Evolutionary conservation across 2,329 filamentous ascomycete genomes (phyloP), one percentile per base, ranked within the genome.

Genomic region (Annulohypoxylon truncatum): DNA sequence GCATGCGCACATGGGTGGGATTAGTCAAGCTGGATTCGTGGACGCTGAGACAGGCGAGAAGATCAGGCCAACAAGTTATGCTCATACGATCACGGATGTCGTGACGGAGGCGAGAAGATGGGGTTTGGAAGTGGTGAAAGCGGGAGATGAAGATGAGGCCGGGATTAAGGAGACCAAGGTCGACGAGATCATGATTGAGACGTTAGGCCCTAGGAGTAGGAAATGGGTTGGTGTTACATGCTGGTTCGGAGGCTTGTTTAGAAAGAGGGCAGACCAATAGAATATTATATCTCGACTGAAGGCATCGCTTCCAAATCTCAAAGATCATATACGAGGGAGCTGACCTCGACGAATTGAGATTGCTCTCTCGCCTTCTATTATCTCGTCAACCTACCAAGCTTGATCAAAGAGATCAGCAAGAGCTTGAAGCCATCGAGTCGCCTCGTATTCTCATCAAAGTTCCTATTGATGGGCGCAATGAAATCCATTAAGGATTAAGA

Each of bases 181-280:
- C 77, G 74, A 84, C 75, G 82, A 85, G 62, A 81, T 81, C 0
- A 84, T 90, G 82, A 84, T 85, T n/a, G 84, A 84, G 71, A 79
- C 77, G 51, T 80, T 91, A 47, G 89, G 91, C 2, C 80, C 81
- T 58, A 84, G 89, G 35, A 87, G 89, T 24, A 80, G 77, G 72
- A 90, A 92, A 65, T 92, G 89, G 89, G 81, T 90, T 71, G 87
- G 77, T 71, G 82, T 83, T 46, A 81, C 75, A 50, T 84, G 85
- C 58, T 87, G 85, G 84, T 84, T 84, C 78, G 84, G 82, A 2
- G 77, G 82, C 10, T 77, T 84, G 56, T 82, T 87, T 70, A 79
- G 77, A 64, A 74, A 76, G 68, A 61, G 48, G 20, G 10, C 13
- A 24, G 38, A 8, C 33, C 48, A 35, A 48, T 33, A 6, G 18